Evolutionary conservation across 2,329 filamentous ascomycete species (phyloP), one percentile per base, ranked within the genome.

Genomic region (Scytalidium sp.): DNA sequence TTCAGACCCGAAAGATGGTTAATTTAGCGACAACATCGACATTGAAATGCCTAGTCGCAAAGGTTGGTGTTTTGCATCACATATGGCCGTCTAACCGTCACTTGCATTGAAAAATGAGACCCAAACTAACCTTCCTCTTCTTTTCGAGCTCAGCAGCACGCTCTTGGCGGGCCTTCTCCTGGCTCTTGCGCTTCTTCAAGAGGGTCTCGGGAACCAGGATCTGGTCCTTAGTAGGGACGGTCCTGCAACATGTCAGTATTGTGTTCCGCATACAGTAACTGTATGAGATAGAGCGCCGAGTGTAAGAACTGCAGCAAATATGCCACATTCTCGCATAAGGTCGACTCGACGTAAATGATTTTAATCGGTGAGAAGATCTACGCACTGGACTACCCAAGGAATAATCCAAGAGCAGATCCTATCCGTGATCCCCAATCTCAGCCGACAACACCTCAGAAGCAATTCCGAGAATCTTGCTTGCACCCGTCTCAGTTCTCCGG

Each of bases 1-100:
- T 36, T 97, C 94, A 97, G 91, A 90, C 91, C 93, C 91, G 91
- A 96, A 96, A 96, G 91, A 96, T 96, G 90, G 90, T 95, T 90
- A 85, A 90, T 82, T 81, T 81, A 81, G 88, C 90, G 91, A 97
- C 93, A 96, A 80, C 94, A 99, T 96, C 72, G 94, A 93, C 89
- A 75, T 66, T 63, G 59, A 72, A 53, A 68, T 72, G 76, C 89
- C 94, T 99, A 97, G 93, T 93, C 89, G 90, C 87, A 78, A 76
- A 77, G 75, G 73, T 83, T 79, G 80, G 80, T 89, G 81, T 84
- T 85, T 82, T 88, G 88, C 90, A 97, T 97, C 93, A 97, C 70
- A 61, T 63, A 57, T 61, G 66, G 56, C 64, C 58, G 60, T 59
- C 58, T 67, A 72, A 72, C 73, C 67, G 66, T 56, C 56, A 44